Base-by-base conservation (phyloP, 768 basidiomycete genomes). In the Termitomyces sp. region DNA sequence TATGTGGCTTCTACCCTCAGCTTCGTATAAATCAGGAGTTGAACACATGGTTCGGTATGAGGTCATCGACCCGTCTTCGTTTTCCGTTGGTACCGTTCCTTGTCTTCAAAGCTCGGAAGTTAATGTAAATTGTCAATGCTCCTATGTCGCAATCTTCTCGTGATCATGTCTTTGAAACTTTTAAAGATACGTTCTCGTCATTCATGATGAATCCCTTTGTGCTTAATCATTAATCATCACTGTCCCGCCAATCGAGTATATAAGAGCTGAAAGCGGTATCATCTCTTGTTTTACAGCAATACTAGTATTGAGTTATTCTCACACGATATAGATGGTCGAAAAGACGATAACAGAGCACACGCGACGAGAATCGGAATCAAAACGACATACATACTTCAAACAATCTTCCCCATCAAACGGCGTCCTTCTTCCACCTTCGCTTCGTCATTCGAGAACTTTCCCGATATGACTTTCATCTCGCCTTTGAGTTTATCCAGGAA, bases 401-500 rank as follows among this genome's bases (percentile, higher is more conserved):
- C 36, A 24, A 16, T 43, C 57, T 68, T 72, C 24, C 71, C 69
- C 69, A 73, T 68, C 67, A 76, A 58, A 22, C 65, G 67, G 59
- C 62, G 68, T 24, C 75, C 76, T 59, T 75, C 69, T 61, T 73
- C 72, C 7, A 76, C 64, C 65, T 72, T 73, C 56, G 62, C 66
- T 61, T 72, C 72, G 33, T 76, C 69, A 30, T 69, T 58, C 2
- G 65, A 68, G 46, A 77, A 38, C 64, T 75, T 77, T 7, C 75
- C 76, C 2, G 67, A 66, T 30, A 77, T 56, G 0, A 75, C 62
- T 61, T 75, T 77, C 61, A 70, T 70, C 64, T 77, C 75, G 7
- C 75, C 76, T 62, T 72, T 75, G 20, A 77, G 45, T 65, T 71
- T 75, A 53, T 72, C 62, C 58, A 76, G 67, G 38, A 76, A 49